phyloP scores from a whole-genome alignment of 176 grass and related monocot species.

The Phoenix dactylifera region DNA sequence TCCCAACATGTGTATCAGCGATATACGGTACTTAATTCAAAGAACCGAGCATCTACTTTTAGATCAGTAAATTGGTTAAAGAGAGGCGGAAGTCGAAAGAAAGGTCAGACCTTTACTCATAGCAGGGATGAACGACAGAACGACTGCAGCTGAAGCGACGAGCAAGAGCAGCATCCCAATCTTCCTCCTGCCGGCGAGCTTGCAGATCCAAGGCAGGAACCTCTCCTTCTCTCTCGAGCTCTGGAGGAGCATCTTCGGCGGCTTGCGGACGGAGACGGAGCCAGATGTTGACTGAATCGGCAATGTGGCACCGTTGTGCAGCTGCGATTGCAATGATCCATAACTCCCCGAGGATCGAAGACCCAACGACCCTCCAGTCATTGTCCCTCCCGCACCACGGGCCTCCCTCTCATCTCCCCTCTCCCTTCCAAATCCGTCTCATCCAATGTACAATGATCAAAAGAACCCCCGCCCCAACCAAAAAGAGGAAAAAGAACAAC shows the following conservation, averaged over 20 bases:
- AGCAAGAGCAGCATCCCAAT: constrained; percentile 76
- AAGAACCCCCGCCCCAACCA: no score
- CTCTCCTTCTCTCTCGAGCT: constrained; percentile 33
- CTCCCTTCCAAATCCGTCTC: background rate
- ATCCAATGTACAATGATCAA: background rate
- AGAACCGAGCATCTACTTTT: no score
- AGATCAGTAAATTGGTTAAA: no score
- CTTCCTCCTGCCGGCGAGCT: constrained; percentile 48
- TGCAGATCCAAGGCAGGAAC: constrained; percentile 63
- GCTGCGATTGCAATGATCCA: constrained; percentile 15
- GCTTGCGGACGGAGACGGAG: constrained; percentile 25
- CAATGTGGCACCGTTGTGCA: no score
- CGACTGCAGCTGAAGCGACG: constrained; percentile 36
- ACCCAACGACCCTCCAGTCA: constrained; percentile 27
- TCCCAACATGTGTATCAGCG: no score
- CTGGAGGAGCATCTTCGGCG: constrained; percentile 37
- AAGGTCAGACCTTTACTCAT: constrained; percentile 55
- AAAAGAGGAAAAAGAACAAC: background rate
- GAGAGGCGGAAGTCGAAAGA: no score
- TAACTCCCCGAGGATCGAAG: constrained; percentile 22
- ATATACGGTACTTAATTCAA: no score
- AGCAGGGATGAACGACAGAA: constrained; percentile 49
- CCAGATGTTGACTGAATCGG: no score
- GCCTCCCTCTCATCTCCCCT: constrained; percentile 29
- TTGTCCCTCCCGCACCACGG: constrained; percentile 21